phyloP scores from a whole-genome alignment of 164 flowering plant species.

The Magnolia changhungtana region DNA sequence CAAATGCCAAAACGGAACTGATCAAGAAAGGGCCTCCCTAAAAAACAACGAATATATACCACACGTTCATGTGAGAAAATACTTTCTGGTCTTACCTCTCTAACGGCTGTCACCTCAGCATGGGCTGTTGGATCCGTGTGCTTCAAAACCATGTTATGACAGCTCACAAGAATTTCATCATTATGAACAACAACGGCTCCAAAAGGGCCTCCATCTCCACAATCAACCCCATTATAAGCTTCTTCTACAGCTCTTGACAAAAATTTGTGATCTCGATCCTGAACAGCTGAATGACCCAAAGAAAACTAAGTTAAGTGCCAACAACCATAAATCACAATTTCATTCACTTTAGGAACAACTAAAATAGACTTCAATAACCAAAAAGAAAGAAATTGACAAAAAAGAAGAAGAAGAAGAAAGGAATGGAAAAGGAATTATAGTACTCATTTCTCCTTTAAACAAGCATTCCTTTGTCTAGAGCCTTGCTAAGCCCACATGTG shows the following conservation, averaged over 20 bases:
- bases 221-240: constrained; percentile 88
- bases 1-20: neutral
- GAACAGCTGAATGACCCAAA: constrained; percentile 53
- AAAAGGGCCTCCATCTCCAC: constrained; percentile 95
- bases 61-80: neutral
- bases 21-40: neutral
- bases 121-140: constrained; percentile 91
- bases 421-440: neutral
- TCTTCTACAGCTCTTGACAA: constrained; percentile 82
- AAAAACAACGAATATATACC: neutral
- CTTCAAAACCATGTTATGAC: constrained; percentile 85
- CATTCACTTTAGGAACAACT: neutral
- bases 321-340: neutral
- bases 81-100: constrained; percentile 57
- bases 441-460: neutral
- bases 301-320: neutral
- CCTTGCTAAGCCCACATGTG: too few relatives aligned
- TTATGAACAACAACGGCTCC: constrained; percentile 91
- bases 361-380: neutral
- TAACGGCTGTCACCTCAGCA: constrained; percentile 89
- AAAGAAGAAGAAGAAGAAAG: neutral
- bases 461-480: neutral
- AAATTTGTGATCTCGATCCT: constrained; percentile 83
- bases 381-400: too few relatives aligned
- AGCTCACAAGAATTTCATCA: constrained; percentile 79